Conservation (phyloP, 805 yeast species). For the Pichia paraexigua region DNA sequence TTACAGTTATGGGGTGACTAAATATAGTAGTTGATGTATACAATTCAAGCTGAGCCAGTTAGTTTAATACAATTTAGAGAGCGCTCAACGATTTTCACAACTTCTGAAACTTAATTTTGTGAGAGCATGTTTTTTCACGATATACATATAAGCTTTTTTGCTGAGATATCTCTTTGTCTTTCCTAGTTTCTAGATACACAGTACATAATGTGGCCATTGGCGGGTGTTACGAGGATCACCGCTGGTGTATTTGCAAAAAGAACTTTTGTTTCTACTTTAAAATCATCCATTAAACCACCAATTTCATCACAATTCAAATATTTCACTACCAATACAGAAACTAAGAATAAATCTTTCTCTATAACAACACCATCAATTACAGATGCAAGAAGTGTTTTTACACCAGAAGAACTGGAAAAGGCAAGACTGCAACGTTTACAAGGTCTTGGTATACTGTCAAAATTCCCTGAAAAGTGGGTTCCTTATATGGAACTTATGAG, state of each 20-base stretch:
- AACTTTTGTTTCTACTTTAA: background rate
- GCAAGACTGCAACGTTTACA: conserved; percentile 45
- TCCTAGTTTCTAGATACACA: too few relatives aligned
- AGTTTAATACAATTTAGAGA: too few relatives aligned
- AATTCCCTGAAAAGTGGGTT: conserved; percentile 63
- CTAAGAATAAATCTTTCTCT: background rate
- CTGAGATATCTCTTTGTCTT: too few relatives aligned
- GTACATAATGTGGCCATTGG: background rate
- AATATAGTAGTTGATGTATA: too few relatives aligned
- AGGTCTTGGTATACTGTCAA: conserved; percentile 42
- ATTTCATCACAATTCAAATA: background rate
- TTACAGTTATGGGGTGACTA: too few relatives aligned
- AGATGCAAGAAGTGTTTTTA: conserved; percentile 17
- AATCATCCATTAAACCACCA: background rate
- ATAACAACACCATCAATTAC: background rate
- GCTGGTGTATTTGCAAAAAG: background rate
- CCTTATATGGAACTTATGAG: conserved; percentile 93
- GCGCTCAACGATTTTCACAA: too few relatives aligned
- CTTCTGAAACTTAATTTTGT: too few relatives aligned
- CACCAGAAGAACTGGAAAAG: conserved; percentile 37
- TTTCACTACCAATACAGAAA: background rate
- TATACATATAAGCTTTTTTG: too few relatives aligned
- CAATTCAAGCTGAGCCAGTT: too few relatives aligned
- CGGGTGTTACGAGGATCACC: background rate
- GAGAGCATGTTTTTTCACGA: too few relatives aligned